phyloP scores from a whole-genome alignment of 2,329 filamentous ascomycete species.

The Fusarium sp. region DNA sequence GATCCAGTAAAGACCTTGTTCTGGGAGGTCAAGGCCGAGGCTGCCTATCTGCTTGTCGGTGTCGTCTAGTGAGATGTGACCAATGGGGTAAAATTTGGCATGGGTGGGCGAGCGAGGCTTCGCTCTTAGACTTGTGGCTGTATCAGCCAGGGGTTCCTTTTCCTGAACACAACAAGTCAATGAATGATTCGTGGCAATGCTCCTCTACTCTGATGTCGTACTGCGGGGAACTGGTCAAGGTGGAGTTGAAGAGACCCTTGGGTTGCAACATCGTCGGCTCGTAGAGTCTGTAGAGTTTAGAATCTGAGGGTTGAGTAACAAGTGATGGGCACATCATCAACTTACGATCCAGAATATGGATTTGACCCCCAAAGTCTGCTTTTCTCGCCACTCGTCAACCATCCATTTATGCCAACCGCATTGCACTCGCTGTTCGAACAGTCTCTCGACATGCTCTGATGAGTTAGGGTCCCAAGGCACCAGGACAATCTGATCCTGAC shows the following conservation, averaged over 20 bases:
- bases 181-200: rapidly evolving
- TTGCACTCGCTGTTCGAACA: constrained; percentile 30
- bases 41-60: constrained; percentile 19
- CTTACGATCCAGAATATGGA: constrained; percentile 43
- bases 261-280: constrained; percentile 3
- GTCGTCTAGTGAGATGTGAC: constrained; percentile 42
- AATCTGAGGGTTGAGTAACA: no score
- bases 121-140: constrained; percentile 24
- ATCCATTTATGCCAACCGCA: constrained; percentile 39
- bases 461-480: constrained; percentile 41
- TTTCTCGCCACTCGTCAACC: constrained; percentile 29
- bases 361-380: constrained; percentile 31
- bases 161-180: constrained; percentile 17
- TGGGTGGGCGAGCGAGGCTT: constrained; percentile 26
- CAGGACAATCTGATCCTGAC: constrained; percentile 18
- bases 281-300: constrained; percentile 24
- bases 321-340: neutral
- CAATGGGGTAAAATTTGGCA: constrained; percentile 29
- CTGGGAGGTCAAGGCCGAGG: constrained; percentile 33
- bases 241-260: constrained; percentile 19
- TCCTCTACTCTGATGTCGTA: rapidly evolving
- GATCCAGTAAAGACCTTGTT: constrained; percentile 42
- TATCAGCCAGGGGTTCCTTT: constrained; percentile 25
- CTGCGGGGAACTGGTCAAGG: constrained; percentile 27
- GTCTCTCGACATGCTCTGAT: constrained; percentile 12